Base-by-base conservation (phyloP, 2,329 filamentous ascomycete species). In the Alternaria arborescens region DNA sequence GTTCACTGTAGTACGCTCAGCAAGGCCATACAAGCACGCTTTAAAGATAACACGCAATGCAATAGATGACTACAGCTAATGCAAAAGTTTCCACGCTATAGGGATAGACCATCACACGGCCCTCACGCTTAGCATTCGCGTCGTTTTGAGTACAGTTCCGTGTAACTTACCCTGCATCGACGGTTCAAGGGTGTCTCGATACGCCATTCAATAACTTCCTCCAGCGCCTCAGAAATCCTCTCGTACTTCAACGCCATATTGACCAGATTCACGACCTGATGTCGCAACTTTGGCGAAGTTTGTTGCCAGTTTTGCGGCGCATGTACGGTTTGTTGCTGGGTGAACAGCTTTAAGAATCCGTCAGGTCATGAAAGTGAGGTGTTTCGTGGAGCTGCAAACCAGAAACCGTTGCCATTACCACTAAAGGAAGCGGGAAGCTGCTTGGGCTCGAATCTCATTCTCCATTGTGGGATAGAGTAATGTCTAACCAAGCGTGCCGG, bases 1-100 rank as follows among this genome's bases (percentile, higher is more conserved):
- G 87, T 93, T 24, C 89, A 94, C 79, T 94, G 94, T 71, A 91
- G 91, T 2, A 83, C 81, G 10, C 82, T 93, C 14, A 89, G 87
- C 79, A 92, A 93, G 78, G 82, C 83, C 0, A 82, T 93, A 14
- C 79, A 89, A 32, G 76, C 77, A 22, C 80, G 79, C 12, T 72
- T 89, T 26, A 75, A 78, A 47, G 62, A 75, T 3, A 41, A 56
- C 8, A 50, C 48, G 26, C 26, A 26, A 26, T 26, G 26, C 26
- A 26, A 26, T 26, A 26, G 26, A 26, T 26, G 26, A 26, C 26
- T 26, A 26, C 26, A 26, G 26, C 26, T 26, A 26, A 26, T 26
- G 26, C 26, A 26, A 26, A 26, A 26, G 26, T 26, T 26, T 26
- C 26, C 26, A 26, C 26, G 26, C 26, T 26, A 26, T 26, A 26